phyloP scores from a whole-genome alignment of 805 yeast species.

The Ogataea paraovalis region DNA sequence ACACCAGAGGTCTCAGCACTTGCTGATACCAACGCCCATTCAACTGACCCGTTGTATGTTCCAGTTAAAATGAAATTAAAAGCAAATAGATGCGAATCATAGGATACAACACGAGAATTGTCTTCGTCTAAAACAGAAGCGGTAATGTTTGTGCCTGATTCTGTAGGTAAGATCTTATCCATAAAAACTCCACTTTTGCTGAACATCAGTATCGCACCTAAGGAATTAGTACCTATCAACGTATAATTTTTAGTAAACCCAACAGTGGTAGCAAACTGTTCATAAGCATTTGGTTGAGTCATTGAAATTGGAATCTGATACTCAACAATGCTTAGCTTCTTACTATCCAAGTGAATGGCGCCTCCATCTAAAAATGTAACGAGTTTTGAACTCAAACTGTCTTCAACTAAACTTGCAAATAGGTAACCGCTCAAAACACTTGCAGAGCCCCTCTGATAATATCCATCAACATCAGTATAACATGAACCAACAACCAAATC shows the following conservation, averaged over 20 bases:
- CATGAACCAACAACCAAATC: constrained; percentile 46
- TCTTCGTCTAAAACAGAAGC: not conserved
- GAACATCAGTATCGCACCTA: constrained; percentile 36
- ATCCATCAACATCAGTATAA: constrained; percentile 19
- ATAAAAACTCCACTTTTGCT: constrained; percentile 13
- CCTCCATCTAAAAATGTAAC: not conserved
- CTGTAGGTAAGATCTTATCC: not conserved
- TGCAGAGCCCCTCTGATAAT: constrained; percentile 35
- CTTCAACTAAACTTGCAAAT: constrained; percentile 1
- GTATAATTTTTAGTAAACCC: constrained; percentile 24
- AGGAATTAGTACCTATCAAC: constrained; percentile 37
- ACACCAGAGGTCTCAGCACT: constrained; percentile 24
- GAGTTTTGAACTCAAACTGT: not conserved
- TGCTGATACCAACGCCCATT: constrained; percentile 31
- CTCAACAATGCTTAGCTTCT: constrained; percentile 6
- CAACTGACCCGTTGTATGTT: constrained; percentile 1
- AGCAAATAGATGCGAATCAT: constrained; percentile 27
- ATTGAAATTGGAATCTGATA: constrained; percentile 19
- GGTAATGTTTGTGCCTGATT: not conserved
- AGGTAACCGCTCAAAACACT: constrained; percentile 29
- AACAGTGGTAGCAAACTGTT: constrained; percentile 38
- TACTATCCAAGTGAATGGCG: constrained; percentile 4
- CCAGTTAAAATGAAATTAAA: constrained; percentile 25
- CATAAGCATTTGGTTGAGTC: constrained; percentile 29
- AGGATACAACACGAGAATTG: constrained; percentile 16